Evolutionary conservation across 805 yeast genomes (phyloP).

Genomic region (Spencermartinsiella europaea): DNA sequence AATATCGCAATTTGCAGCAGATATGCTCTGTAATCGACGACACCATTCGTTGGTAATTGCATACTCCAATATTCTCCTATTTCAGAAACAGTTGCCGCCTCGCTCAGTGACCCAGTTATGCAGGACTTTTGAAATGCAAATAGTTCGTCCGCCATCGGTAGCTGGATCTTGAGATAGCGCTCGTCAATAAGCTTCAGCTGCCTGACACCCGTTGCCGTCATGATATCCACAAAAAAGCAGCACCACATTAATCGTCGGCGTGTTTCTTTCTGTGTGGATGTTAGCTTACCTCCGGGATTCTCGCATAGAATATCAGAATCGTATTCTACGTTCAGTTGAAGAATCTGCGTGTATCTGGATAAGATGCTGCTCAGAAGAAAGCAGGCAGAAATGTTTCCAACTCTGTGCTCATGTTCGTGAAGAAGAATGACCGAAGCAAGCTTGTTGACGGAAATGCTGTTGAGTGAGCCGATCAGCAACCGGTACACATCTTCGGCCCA

Average conservation of each 20-base stretch:
- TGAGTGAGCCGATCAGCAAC: constrained; percentile 3
- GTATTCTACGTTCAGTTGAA: constrained; percentile 16
- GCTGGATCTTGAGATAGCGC: constrained; percentile 12
- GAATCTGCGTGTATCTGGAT: constrained; percentile 10
- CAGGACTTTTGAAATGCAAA: constrained; percentile 12
- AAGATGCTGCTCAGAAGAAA: constrained; percentile 10
- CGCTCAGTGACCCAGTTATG: constrained; percentile 10
- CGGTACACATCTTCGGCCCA: constrained; percentile 14
- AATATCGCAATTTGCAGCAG: constrained; percentile 12
- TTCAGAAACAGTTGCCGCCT: constrained; percentile 8
- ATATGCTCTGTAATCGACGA: constrained; percentile 14
- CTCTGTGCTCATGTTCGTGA: constrained; percentile 11
- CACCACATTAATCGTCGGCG: constrained; percentile 14
- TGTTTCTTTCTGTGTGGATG: constrained; percentile 7
- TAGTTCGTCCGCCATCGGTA: constrained; percentile 14
- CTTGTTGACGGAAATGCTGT: constrained; percentile 5
- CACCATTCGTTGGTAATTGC: background rate
- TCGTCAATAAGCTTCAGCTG: constrained; percentile 13
- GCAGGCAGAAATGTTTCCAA: constrained; percentile 8
- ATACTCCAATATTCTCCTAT: background rate
- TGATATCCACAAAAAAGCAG: constrained; percentile 11
- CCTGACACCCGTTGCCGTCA: constrained; percentile 13
- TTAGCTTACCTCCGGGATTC: background rate
- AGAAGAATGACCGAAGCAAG: constrained; percentile 9
- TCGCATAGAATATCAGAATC: constrained; percentile 13